Evolutionary conservation across 495 filamentous ascomycete species (phyloP), one percentile per base, ranked within the genome.

Genomic region (Daldinia vernicosa): DNA sequence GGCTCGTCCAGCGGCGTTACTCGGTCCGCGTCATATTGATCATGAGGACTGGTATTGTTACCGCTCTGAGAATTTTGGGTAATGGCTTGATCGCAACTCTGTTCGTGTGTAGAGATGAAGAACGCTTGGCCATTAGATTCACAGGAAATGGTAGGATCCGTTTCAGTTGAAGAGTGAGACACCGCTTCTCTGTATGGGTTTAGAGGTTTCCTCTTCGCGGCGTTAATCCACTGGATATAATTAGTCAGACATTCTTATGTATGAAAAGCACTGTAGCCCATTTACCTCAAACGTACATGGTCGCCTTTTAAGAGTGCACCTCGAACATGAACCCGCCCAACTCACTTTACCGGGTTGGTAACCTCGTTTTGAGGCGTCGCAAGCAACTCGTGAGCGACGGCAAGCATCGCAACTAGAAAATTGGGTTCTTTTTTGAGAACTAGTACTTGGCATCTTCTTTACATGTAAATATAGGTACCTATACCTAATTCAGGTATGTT

Each of bases 371-470:
- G 50, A 53, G 22, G 50, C 50, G 27, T 53, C 50, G 50, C 50
- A 53, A 28, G 50, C 50, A 53, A 53, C 27, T 15, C 50, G 50
- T 28, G 50, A 53, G 14, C 50, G 50, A 53, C 50, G 50, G 24
- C 50, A 53, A 15, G 50, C 14, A 53, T 53, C 50, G 9, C 50
- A 53, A n/a, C 50, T 53, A 15, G 50, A 53, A 53, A 53, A 53
- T 4, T 53, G 50, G 0, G 26, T 26, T 53, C 50, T 53, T 8
- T n/a, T 26, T 30, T 26, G 24, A n/a, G 24, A 40, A 40, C 15
- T n/a, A 7, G 4, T 17, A 4, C 39, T 40, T 17, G 39, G 39
- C 39, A 40, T 40, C 6, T n/a, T 40, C 39, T 15, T n/a, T 17
- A 7, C 6, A n/a, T n/a, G n/a, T n/a, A n/a, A n/a, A n/a, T n/a